phyloP scores from a whole-genome alignment of 1,139 yeast genomes.

The Candida gigantensis region DNA sequence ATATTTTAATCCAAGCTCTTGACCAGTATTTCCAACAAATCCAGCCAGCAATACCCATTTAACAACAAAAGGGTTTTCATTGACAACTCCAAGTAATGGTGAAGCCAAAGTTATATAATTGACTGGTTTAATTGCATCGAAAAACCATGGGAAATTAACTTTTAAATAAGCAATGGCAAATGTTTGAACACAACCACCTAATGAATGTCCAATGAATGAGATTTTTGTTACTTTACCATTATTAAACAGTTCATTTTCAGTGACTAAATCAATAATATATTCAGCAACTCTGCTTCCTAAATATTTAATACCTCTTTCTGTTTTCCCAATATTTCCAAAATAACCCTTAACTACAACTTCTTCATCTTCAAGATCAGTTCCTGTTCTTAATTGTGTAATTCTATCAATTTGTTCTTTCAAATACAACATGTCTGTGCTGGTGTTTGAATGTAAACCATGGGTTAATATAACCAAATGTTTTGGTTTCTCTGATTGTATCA shows the following conservation, averaged over 20 bases:
- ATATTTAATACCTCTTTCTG: conserved; percentile 88
- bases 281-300: conserved; percentile 84
- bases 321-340: conserved; percentile 81
- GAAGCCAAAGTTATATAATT: conserved; percentile 85
- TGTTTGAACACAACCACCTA: conserved; percentile 89
- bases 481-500: conserved; percentile 49
- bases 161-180: conserved; percentile 80
- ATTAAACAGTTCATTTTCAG: conserved; percentile 33
- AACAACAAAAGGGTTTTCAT: conserved; percentile 87
- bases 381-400: conserved; percentile 45
- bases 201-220: conserved; percentile 88
- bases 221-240: conserved; percentile 53
- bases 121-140: conserved; percentile 65
- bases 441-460: conserved; percentile 91
- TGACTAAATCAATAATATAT: conserved; percentile 61
- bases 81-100: conserved; percentile 80
- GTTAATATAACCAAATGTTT: conserved; percentile 78
- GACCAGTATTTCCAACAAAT: conserved; percentile 90
- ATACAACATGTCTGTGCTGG: conserved; percentile 85
- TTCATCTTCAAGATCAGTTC: conserved; percentile 28
- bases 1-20: conserved; percentile 71
- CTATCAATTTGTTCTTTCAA: conserved; percentile 77
- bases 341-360: conserved; percentile 79
- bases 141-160: conserved; percentile 71
- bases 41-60: conserved; percentile 86